Percentiles rank a stretch among this genome's conserved stretches.
Evolutionary conservation across 306 rosid genomes (phyloP).

Genomic region (Cucurbita pepo): DNA sequence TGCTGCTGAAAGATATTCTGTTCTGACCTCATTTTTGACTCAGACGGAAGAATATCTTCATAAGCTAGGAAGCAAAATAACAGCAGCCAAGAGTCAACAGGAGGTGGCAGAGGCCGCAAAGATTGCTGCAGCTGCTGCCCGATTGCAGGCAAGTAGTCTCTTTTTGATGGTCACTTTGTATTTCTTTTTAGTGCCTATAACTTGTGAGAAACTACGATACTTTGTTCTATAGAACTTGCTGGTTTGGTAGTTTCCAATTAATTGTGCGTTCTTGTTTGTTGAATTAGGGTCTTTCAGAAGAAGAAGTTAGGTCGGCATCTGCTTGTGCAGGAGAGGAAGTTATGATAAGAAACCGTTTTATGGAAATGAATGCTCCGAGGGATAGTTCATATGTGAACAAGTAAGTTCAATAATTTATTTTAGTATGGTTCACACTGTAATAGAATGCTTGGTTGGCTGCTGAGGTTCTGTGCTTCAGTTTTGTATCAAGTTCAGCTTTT

Average conservation of each 20-base stretch:
- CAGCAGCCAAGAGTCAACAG: slow-evolving; percentile 79
- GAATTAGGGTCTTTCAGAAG: slow-evolving; percentile 87
- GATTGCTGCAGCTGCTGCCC: slow-evolving; percentile 83
- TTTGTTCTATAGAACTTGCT: neutral
- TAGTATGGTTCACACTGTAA: slow-evolving; percentile 6
- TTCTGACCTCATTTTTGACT: slow-evolving; percentile 75
- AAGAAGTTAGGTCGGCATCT: slow-evolving; percentile 90
- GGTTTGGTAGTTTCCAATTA: slow-evolving; percentile 5
- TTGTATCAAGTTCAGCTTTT: neutral
- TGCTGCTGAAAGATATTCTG: slow-evolving; percentile 93
- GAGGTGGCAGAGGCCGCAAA: slow-evolving; percentile 89
- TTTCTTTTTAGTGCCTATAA: neutral
- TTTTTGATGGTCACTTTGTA: neutral
- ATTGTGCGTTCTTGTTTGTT: slow-evolving; percentile 7
- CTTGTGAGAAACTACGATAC: neutral
- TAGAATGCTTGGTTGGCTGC: neutral
- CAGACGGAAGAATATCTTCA: slow-evolving; percentile 98
- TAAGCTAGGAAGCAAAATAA: slow-evolving; percentile 85
- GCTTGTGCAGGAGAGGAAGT: slow-evolving; percentile 98
- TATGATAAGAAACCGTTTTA: slow-evolving; percentile 80
- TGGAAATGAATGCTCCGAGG: slow-evolving; percentile 89
- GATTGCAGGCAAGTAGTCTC: slow-evolving; percentile 54
- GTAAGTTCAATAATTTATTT: slow-evolving; percentile 27
- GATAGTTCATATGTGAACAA: slow-evolving; percentile 84
- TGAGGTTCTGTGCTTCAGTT: neutral